phyloP scores from a whole-genome alignment of 345 rosid species.

The Conringia planisiliqua region DNA sequence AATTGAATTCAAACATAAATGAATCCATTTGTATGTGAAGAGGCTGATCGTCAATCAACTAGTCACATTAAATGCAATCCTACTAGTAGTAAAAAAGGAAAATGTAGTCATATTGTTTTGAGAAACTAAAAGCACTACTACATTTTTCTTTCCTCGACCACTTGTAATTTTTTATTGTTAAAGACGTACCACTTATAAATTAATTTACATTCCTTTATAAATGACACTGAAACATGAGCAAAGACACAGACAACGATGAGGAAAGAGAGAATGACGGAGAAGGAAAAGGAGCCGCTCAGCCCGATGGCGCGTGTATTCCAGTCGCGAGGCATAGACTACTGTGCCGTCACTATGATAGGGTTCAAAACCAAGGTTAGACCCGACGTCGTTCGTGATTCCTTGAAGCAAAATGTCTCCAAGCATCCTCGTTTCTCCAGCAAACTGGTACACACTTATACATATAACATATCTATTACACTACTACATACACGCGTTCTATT shows the following conservation, averaged over 20 bases:
- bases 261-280: background rate
- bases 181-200: conserved; percentile 6
- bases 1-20: background rate
- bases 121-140: background rate
- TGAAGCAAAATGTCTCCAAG: conserved; percentile 49
- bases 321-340: conserved; percentile 43
- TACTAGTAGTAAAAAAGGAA: background rate
- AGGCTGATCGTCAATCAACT: background rate
- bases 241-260: background rate
- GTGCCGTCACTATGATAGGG: conserved; percentile 46
- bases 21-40: background rate
- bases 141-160: background rate
- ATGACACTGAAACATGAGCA: background rate
- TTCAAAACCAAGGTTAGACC: conserved; percentile 46
- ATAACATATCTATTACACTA: too few relatives aligned
- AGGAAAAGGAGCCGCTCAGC: conserved; percentile 39
- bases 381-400: conserved; percentile 40
- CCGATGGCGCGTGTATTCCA: conserved; percentile 55
- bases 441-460: conserved; percentile 38
- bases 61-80: background rate
- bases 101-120: background rate
- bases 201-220: background rate
- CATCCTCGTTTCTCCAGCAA: conserved; percentile 89
- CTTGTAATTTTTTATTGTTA: background rate
- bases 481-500: too few relatives aligned